These are phyloP conservation scores for Bryum argenteum DNA, from an alignment of 225 moss, liverwort and hornwort species.

Conservation along the genomic window DNA sequence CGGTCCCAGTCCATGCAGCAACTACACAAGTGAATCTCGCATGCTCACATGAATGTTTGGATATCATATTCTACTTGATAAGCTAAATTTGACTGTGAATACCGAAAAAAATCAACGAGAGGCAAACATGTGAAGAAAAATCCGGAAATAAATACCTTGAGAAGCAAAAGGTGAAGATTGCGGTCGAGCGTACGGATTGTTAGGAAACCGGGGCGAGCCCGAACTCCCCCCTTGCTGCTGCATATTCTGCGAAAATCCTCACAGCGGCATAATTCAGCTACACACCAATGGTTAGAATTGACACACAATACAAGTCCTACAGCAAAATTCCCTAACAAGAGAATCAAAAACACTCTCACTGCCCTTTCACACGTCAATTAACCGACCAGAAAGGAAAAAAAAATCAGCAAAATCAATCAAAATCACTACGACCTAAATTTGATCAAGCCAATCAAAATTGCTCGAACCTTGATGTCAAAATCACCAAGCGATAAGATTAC, in stretches of 20 bases:
- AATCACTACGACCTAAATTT: neutral
- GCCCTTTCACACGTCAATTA: neutral
- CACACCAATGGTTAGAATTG: no score
- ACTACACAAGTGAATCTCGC: neutral
- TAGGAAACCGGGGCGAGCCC: constrained; percentile 57
- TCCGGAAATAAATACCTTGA: constrained; percentile 35
- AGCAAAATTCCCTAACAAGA: neutral
- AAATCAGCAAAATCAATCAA: neutral
- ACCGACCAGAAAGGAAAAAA: neutral
- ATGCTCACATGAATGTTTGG: neutral
- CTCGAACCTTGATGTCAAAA: neutral
- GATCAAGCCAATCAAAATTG: neutral
- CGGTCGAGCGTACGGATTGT: constrained; percentile 36
- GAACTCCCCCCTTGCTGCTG: constrained; percentile 55
- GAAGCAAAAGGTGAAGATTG: constrained; percentile 48
- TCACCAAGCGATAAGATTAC: neutral
- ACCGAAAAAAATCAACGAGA: neutral
- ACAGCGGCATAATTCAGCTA: neutral
- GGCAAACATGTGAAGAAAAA: neutral
- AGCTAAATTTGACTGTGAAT: neutral
- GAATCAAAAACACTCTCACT: neutral
- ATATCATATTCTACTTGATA: neutral
- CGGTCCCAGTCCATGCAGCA: neutral
- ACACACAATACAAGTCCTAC: constrained; percentile 2
- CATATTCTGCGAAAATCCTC: constrained; percentile 39